phyloP scores from a whole-genome alignment of 2,329 filamentous ascomycete genomes.

The Monilinia aucupariae region DNA sequence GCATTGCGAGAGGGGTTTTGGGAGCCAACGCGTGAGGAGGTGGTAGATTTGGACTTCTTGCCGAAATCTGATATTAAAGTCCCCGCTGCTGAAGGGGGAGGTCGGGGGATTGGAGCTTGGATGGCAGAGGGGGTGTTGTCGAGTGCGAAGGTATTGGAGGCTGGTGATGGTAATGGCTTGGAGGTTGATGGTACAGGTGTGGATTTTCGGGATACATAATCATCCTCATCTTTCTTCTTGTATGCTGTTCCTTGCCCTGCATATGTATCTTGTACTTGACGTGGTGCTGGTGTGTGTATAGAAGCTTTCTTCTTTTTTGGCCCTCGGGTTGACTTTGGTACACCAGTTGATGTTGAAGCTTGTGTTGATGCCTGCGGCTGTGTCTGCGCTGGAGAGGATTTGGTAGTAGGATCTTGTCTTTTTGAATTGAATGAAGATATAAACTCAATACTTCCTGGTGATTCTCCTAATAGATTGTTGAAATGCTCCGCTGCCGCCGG shows the following conservation, averaged over 20 bases:
- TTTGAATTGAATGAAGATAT: conserved; percentile 70
- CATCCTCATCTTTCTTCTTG: conserved; percentile 64
- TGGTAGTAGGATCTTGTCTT: conserved; percentile 41
- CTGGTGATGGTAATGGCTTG: conserved; percentile 28
- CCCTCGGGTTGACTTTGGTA: conserved; percentile 46
- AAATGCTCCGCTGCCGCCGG: conserved; percentile 77
- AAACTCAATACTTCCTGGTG: conserved; percentile 66
- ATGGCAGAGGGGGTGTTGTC: conserved; percentile 48
- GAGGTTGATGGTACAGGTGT: conserved; percentile 38
- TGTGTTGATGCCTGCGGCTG: conserved; percentile 8
- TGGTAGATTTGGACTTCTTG: conserved; percentile 47
- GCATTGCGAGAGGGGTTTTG: conserved; percentile 43
- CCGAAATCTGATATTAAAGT: conserved; percentile 76
- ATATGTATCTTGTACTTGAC: conserved; percentile 58
- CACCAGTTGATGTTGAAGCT: conserved; percentile 27
- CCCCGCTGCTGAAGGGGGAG: conserved; percentile 60
- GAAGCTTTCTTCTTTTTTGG: conserved; percentile 54
- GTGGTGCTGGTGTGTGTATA: conserved; percentile 59
- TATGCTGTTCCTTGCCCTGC: conserved; percentile 59
- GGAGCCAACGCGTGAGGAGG: conserved; percentile 43
- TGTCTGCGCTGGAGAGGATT: conserved; percentile 14
- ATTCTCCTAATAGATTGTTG: conserved; percentile 81
- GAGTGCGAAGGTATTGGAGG: conserved; percentile 37
- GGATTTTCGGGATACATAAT: conserved; percentile 59
- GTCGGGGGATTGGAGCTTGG: conserved; percentile 39